Conservation (phyloP, 805 yeast species). For the Candida sphagnicola region DNA sequence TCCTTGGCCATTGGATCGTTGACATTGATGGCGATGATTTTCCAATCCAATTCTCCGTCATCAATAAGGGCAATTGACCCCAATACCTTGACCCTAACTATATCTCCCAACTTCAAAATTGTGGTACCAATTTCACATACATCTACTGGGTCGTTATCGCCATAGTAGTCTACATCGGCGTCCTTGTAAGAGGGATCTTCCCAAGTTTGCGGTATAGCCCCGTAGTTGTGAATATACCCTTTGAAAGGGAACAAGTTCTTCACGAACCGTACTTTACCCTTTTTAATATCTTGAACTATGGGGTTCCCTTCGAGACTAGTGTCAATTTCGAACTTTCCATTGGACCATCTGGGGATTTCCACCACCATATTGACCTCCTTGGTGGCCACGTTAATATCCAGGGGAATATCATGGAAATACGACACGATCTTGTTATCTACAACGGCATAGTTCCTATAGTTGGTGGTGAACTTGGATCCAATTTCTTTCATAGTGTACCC, state of each 20-base stretch:
- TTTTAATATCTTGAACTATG: conserved; percentile 73
- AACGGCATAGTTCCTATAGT: conserved; percentile 42
- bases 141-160: conserved; percentile 47
- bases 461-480: conserved; percentile 34
- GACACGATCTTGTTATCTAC: conserved; percentile 46
- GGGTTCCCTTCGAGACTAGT: conserved; percentile 62
- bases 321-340: conserved; percentile 78
- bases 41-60: conserved; percentile 90
- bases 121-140: conserved; percentile 85
- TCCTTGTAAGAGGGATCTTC: conserved; percentile 73
- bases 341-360: conserved; percentile 62
- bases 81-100: conserved; percentile 84
- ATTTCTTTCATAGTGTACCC: not conserved
- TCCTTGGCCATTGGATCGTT: conserved; percentile 87
- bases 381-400: conserved; percentile 39
- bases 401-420: conserved; percentile 70
- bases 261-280: conserved; percentile 71
- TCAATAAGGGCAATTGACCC: conserved; percentile 95
- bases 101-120: conserved; percentile 64
- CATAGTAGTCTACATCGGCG: conserved; percentile 40
- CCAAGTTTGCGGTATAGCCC: conserved; percentile 94
- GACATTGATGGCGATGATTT: conserved; percentile 78
- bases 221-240: conserved; percentile 85
- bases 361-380: conserved; percentile 44
- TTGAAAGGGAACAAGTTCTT: conserved; percentile 77